These are phyloP conservation scores for Miamiensis avidus DNA, from an alignment of 169 alveolate genomes.

Conservation along the genomic window DNA sequence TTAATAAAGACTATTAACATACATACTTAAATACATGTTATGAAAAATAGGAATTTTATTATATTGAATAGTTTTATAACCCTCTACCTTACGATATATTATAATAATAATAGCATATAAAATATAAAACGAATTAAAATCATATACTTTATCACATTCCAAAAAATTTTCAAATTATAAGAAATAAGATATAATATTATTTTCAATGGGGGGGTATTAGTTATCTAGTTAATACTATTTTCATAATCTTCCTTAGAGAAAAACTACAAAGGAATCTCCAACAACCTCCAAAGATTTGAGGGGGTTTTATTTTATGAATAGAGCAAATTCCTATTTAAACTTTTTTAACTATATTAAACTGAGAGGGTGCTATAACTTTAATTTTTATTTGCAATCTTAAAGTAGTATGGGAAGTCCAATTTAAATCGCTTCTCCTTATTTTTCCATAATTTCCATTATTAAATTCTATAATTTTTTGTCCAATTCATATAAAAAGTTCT, in stretches of 20 bases:
- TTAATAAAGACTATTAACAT: too few relatives aligned
- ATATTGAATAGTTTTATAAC: too few relatives aligned
- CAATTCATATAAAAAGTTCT: constrained; percentile 67
- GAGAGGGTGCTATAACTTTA: constrained; percentile 32
- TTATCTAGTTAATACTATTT: too few relatives aligned
- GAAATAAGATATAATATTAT: too few relatives aligned
- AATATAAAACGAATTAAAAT: too few relatives aligned
- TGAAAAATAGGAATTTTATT: too few relatives aligned
- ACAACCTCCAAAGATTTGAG: constrained; percentile 53
- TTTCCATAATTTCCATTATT: constrained; percentile 59
- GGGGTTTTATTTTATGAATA: constrained; percentile 61
- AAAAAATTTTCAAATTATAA: too few relatives aligned
- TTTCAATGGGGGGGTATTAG: too few relatives aligned
- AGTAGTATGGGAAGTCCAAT: constrained; percentile 47
- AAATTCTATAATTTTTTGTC: constrained; percentile 70
- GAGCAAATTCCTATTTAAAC: constrained; percentile 57
- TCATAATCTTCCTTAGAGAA: constrained; percentile 21
- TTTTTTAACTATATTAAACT: constrained; percentile 58
- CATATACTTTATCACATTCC: too few relatives aligned
- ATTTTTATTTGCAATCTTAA: constrained; percentile 25
- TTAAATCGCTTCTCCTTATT: constrained; percentile 55
- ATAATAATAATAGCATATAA: too few relatives aligned
- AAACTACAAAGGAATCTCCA: constrained; percentile 54
- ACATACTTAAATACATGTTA: too few relatives aligned
- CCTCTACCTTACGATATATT: too few relatives aligned